A percentile compares a stretch with the other conserved stretches of the same genome.
Conservation (phyloP, 495 filamentous ascomycete species). For the Daldinia childiae region DNA sequence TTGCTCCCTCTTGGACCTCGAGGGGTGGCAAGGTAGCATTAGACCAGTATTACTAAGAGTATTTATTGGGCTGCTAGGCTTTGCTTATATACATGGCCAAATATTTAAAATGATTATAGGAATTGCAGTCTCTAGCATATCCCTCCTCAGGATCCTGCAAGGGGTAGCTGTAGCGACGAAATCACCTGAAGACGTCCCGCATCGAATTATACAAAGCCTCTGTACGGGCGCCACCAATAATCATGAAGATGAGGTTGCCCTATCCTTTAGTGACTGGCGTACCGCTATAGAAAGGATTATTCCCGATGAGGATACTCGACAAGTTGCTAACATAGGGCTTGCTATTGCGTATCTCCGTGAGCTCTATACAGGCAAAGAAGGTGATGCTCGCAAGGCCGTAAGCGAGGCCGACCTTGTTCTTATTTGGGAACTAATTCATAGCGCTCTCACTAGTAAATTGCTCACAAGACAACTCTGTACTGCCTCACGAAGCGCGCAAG, state of each 20-base stretch:
- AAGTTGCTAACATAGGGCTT: slow-evolving; percentile 12
- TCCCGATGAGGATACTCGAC: slow-evolving; percentile 2
- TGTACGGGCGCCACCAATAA: not conserved
- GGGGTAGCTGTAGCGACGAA: slow-evolving; percentile 4
- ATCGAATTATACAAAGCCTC: not conserved
- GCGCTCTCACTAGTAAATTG: not conserved
- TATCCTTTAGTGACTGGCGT: not conserved
- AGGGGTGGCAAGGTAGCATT: not conserved
- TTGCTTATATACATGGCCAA: not conserved
- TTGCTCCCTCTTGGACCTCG: too few species aligned
- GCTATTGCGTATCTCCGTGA: slow-evolving; percentile 10
- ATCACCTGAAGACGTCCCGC: not conserved
- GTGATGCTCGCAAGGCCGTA: not conserved
- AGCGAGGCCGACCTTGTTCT: not conserved
- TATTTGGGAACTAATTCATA: slow-evolving; percentile 5
- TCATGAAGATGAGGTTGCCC: not conserved
- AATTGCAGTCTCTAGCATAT: not conserved
- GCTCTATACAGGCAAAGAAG: not conserved
- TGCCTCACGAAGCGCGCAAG: slow-evolving; percentile 44
- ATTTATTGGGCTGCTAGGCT: not conserved
- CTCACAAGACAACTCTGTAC: slow-evolving; percentile 6
- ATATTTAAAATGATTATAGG: not conserved
- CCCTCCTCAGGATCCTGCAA: not conserved
- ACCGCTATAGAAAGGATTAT: not conserved
- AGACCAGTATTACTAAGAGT: not conserved